These are phyloP conservation scores for Lentinus polychrous DNA, from an alignment of 1,284 basidiomycete genomes.

Conservation along the genomic window DNA sequence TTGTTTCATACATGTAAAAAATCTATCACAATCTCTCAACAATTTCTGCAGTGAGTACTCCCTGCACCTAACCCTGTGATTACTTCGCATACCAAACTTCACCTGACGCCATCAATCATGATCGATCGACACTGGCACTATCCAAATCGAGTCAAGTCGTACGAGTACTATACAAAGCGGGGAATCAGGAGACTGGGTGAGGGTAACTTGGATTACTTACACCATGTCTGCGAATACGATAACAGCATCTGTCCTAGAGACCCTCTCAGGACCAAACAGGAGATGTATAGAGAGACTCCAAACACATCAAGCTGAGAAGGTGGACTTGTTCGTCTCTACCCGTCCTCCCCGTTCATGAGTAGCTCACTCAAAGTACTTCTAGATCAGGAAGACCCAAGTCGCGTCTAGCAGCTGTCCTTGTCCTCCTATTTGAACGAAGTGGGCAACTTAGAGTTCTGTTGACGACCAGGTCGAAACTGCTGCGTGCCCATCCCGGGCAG, in stretches of 20 bases:
- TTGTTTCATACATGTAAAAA: no score
- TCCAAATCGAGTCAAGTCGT: no score
- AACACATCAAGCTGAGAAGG: conserved; percentile 29
- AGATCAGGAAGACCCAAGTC: conserved; percentile 41
- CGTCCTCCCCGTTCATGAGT: conserved; percentile 8
- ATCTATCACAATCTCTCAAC: no score
- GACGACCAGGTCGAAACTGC: conserved; percentile 74
- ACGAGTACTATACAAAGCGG: no score
- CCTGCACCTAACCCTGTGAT: no score
- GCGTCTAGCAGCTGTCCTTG: conserved; percentile 68
- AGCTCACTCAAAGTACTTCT: neutral
- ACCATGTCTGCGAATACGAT: no score
- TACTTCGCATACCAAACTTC: no score
- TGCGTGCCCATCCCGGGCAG: conserved; percentile 74
- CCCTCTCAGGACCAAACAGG: conserved; percentile 17
- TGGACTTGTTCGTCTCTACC: conserved; percentile 45
- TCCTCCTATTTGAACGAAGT: conserved; percentile 66
- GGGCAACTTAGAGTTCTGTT: conserved; percentile 68
- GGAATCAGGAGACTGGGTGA: no score
- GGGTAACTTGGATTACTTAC: no score
- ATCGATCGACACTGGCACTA: no score
- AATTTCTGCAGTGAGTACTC: no score
- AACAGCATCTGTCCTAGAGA: neutral
- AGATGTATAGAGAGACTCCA: conserved; percentile 32
- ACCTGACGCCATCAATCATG: no score